Conservation (phyloP, 768 basidiomycete genomes). For the Mycena amicta region DNA sequence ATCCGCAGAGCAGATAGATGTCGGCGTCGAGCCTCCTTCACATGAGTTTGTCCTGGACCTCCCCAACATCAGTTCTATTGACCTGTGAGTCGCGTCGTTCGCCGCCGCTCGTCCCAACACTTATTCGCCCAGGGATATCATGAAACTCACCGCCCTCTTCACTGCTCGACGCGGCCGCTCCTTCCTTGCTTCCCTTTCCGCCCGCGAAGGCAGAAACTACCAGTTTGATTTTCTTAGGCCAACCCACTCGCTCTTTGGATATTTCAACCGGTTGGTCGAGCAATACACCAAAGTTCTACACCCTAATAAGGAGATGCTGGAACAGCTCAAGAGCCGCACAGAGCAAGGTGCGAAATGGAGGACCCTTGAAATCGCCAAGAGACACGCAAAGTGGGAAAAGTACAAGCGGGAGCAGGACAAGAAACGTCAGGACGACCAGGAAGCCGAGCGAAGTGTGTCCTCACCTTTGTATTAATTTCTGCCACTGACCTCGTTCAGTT, state of each 20-base stretch:
- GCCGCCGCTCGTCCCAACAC: not conserved
- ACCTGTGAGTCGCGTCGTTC: slow-evolving; percentile 66
- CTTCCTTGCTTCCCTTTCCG: slow-evolving; percentile 84
- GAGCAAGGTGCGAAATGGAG: slow-evolving; percentile 74
- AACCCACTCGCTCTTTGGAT: slow-evolving; percentile 92
- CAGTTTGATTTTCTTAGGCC: slow-evolving; percentile 98
- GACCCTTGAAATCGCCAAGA: slow-evolving; percentile 71
- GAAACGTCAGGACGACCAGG: slow-evolving; percentile 86
- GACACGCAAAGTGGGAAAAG: slow-evolving; percentile 88
- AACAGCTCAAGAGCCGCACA: slow-evolving; percentile 65
- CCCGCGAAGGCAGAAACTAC: slow-evolving; percentile 90
- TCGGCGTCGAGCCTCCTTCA: slow-evolving; percentile 75
- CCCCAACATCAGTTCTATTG: slow-evolving; percentile 85
- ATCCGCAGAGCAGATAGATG: slow-evolving; percentile 54
- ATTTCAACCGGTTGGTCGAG: slow-evolving; percentile 96
- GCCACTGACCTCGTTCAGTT: slow-evolving; percentile 42
- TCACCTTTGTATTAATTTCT: slow-evolving; percentile 4
- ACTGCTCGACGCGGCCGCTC: slow-evolving; percentile 87
- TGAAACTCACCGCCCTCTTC: slow-evolving; percentile 95
- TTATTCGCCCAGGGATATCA: slow-evolving; percentile 69
- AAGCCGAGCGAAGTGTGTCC: slow-evolving; percentile 81
- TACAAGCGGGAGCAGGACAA: slow-evolving; percentile 83
- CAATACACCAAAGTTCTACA: slow-evolving; percentile 91
- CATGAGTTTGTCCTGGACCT: slow-evolving; percentile 84
- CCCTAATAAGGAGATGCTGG: slow-evolving; percentile 75